Base-by-base conservation (phyloP, 164 flowering plant genomes). In the Dillenia suffruticosa region DNA sequence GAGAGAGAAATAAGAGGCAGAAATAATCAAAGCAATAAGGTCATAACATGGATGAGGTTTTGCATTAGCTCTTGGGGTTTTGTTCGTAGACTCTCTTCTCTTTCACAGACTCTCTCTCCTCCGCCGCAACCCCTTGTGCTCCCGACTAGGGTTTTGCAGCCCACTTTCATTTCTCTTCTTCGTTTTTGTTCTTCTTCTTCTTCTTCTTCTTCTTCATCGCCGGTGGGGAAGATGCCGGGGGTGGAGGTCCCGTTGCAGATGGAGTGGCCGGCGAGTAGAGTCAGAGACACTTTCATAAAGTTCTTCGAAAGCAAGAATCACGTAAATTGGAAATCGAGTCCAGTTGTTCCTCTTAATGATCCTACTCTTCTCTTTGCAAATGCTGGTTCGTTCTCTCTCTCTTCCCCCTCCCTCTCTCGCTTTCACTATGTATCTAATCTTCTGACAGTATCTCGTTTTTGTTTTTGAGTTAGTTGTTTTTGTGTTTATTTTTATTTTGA, bases 291-390 rank as follows among this genome's bases (percentile, higher is more conserved):
- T 9, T 95, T 85, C 68, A 15, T 92, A 58, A 63, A 54, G n/a
- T 95, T 81, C 77, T 91, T 89, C 63, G 77, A 85, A 56, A 83
- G 50, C n/a, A 91, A 85, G 71, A 56, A 47, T 10, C 99, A 95
- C 52, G 75, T 72, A 5, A 51, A 79, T 48, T 91, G 96, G 93
- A 76, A 59, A 46, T 95, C 99, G 3, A 95, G 99, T 64, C 92
- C 94, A 9, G 97, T 91, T 15, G 96, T 94, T 40, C 99, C 96
- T 10, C 66, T 63, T 61, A 88, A 89, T 58, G 97, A 91, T 45
- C 97, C 99, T 12, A 95, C 99, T 55, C 88, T 94, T 13, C 92
- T 94, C 58, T 95, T 95, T 57, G 96, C 96, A 7, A 95, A 95
- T 72, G 96, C 97, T 12, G 97, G 98, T 94, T 61, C 24, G 67